Evolutionary conservation across 108 stramenopile genomes (phyloP), one percentile per base, ranked within the genome.

Genomic region (Fragilariopsis cylindrus): DNA sequence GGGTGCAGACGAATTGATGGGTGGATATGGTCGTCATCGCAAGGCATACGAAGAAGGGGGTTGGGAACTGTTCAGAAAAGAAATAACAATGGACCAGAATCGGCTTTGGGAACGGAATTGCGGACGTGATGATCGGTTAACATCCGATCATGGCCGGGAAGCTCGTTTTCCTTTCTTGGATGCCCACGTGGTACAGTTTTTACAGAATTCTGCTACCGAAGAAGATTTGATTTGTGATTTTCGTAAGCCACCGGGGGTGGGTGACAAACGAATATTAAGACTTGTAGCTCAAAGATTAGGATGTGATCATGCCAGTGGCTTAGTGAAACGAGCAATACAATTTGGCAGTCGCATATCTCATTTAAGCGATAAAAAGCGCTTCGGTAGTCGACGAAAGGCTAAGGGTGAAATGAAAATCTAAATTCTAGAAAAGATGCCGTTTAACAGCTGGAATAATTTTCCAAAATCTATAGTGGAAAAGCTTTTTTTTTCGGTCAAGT

Each of bases 1-100:
- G 67, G 99, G 99, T 12, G 99, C 99, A 4, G 99, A 99, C 72
- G 99, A 99, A 76, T 95, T 89, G 72, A 71, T 98, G 69, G 99
- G 88, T 47, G 99, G 99, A 2, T 99, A 99, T 84, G 96, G 96
- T 52, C 82, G 99, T 16, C 99, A 99, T 70, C 85, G 96, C 47
- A 90, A 90, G 47, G 96, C 94, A 15, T 96, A 81, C 77, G 67
- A 76, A 57, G 74, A 76, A 41, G 95, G 88, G 52, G 94, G 95
- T 48, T 84, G 86, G 69, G 76, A 74, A 42, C 81, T 75, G 39
- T 82, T 99, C 7, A 77, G 52, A 19, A 55, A 52, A 3, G 99
- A 98, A 85, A 76, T 99, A 41, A 50, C 76, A 57, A 77, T 84
- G 84, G 99, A 99, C 70, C 71, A 90, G 50, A 74, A 68, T 21